Base-by-base conservation (phyloP, 768 basidiomycete genomes). In the Leccinum subtestaceum region DNA sequence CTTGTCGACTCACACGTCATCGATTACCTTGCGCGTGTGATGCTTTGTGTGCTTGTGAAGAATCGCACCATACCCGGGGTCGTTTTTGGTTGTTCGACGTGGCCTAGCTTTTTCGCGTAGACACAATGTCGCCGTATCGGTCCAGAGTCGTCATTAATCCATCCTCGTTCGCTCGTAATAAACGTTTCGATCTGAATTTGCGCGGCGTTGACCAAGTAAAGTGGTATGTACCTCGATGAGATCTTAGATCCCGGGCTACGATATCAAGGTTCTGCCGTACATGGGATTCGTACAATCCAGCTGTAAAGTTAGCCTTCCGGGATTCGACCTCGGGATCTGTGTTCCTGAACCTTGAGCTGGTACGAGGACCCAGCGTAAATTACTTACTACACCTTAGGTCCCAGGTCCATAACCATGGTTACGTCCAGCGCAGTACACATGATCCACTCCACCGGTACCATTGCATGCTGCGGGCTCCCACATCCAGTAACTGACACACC, bases 1-100 rank as follows among this genome's bases (percentile, higher is more conserved):
- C 6, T 29, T 55, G 38, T 54, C 13, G 51, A 29, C 59, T 69
- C 62, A 43, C 60, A 69, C 49, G 65, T 60, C 67, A 55, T 23
- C 55, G 5, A 21, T 45, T n/a, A 10, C 43, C 21, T 38, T 55
- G 59, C 48, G 8, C 29, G 40, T 60, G 55, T 55, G 59, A 53
- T 46, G 27, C 21, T 31, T 57, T 45, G 38, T 27, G 51, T 62
- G 47, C 59, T 19, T 52, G 23, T 45, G 47, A 32, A 57, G 57
- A 62, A 56, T 31, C 40, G 32, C 46, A 34, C 57, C 46, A 46
- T n/a, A 17, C 55, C 4, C 17, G 21, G 52, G 62, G 57, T 29
- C 34, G 36, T 2, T 19, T 45, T 57, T 54, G 34, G 40, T 21
- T 34, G 27, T 5, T 59, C n/a, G 29, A 34, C 31, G n/a, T 53